Evolutionary conservation across 441 rosid species (phyloP).

Genomic region (Geranium incanum): DNA sequence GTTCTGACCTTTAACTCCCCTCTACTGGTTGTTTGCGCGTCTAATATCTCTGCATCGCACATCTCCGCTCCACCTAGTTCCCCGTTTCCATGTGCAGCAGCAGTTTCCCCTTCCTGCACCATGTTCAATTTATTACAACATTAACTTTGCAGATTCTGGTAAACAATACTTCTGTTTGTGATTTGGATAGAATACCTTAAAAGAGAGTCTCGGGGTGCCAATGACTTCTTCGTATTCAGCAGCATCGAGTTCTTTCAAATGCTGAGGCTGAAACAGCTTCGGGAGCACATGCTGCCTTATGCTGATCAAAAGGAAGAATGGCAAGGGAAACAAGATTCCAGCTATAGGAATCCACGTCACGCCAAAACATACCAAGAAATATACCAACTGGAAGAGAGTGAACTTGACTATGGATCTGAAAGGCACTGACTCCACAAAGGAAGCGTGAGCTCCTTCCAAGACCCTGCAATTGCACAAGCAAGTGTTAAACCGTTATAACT

Average conservation of each 20-base stretch:
- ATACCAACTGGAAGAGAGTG: conserved; percentile 58
- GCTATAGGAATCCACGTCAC: conserved; percentile 83
- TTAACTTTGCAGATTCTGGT: neutral
- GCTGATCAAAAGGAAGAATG: conserved; percentile 58
- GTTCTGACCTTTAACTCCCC: neutral
- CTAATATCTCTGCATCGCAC: neutral
- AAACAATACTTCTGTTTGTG: neutral
- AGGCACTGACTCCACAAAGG: conserved; percentile 69
- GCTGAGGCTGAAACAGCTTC: conserved; percentile 42
- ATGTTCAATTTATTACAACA: neutral
- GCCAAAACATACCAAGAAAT: conserved; percentile 59
- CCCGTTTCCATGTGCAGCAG: neutral
- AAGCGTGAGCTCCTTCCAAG: conserved; percentile 65
- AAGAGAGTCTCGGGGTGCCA: conserved; percentile 33
- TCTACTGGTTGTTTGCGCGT: neutral
- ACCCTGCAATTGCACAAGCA: conserved; percentile 34
- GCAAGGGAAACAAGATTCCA: conserved; percentile 66
- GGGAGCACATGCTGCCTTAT: conserved; percentile 59
- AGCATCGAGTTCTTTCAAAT: conserved; percentile 73
- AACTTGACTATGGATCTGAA: conserved; percentile 50
- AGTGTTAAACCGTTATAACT: neutral
- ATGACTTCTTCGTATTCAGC: conserved; percentile 66
- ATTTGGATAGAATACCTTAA: conserved; percentile 32
- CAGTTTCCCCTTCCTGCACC: neutral
- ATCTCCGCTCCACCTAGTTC: neutral